Base-by-base conservation (phyloP, 2,329 filamentous ascomycete genomes). In the Colletotrichum lentis region DNA sequence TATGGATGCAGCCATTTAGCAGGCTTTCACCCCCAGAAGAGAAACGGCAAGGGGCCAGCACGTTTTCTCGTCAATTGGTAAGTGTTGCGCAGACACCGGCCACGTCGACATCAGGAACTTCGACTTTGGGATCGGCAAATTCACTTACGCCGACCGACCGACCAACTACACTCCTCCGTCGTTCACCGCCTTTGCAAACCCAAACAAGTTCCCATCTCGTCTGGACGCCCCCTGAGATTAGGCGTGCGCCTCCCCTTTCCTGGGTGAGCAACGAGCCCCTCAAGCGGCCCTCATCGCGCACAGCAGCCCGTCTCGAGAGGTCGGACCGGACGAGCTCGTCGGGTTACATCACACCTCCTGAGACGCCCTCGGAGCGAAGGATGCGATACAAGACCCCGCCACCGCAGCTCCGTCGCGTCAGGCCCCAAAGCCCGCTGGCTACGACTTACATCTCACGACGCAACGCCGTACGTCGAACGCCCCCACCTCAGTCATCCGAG, bases 181-280 rank as follows among this genome's bases (percentile, higher is more conserved):
- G 52, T 20, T 18, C 61, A 2, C 59, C 55, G 18, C 57, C 58
- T 39, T 24, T 43, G 27, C 53, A 39, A 12, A 52, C 12, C 20
- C 49, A 46, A 14, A 46, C 50, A 1, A 16, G 24, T 7, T 46
- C 27, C 14, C 27, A 37, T 18, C 39, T 20, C 6, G 27, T 47
- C 27, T 47, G 44, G 63, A 22, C 44, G 14, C 27, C 62, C 14
- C 14, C 57, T 2, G 64, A 59, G 20, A 43, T 53, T 2, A 64
- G 60, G 31, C 57, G 58, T 3, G 57, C 59, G 14, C 62, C 69
- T 8, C 63, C 74, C 8, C 69, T 71, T 6, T 76, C 77, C 0
- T 77, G 76, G 62, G 73, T 82, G 22, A 76, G 73, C 49, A 74
- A 79, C 54, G 79, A 83, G 68, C 78, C 80, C 7, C 72, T 82